phyloP scores from a whole-genome alignment of 1,284 basidiomycete species.

The Ganoderma sp. region DNA sequence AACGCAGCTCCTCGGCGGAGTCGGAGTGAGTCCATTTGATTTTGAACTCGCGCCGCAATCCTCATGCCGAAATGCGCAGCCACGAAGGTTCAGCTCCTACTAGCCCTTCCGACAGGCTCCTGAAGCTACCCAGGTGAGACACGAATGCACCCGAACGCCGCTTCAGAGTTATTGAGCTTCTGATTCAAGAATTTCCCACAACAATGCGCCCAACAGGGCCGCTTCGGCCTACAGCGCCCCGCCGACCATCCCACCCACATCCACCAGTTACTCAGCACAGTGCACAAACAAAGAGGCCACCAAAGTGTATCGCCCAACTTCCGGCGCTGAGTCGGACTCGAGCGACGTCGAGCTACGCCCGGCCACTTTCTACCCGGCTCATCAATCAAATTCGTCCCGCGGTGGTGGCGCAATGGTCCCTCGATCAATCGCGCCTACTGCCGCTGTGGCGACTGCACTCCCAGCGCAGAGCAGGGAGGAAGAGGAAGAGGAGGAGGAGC shows the following conservation, averaged over 20 bases:
- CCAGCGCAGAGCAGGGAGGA: conserved; percentile 6
- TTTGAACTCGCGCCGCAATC: conserved; percentile 10
- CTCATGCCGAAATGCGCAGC: conserved; percentile 11
- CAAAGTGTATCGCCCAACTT: conserved; percentile 6
- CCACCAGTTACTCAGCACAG: background rate
- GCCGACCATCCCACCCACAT: conserved; percentile 1
- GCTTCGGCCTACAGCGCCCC: conserved; percentile 15
- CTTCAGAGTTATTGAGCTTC: conserved; percentile 12
- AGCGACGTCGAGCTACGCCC: conserved; percentile 22
- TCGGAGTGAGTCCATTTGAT: conserved; percentile 27
- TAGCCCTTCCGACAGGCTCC: conserved; percentile 33
- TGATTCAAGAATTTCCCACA: conserved; percentile 18
- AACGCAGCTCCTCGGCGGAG: conserved; percentile 31
- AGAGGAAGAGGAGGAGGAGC: conserved; percentile 14
- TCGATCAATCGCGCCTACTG: conserved; percentile 24
- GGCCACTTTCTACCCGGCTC: background rate
- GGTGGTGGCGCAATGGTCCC: conserved; percentile 16
- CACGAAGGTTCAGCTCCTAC: conserved; percentile 7
- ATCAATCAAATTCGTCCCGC: conserved; percentile 28
- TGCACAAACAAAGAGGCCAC: conserved; percentile 14
- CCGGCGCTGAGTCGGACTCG: conserved; percentile 25
- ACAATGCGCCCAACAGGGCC: conserved; percentile 13
- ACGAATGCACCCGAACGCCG: background rate
- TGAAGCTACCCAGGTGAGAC: conserved; percentile 31
- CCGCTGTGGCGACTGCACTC: conserved; percentile 9